Conservation (phyloP, 495 filamentous ascomycete genomes). For the Hypoxylon lienhwacheense region DNA sequence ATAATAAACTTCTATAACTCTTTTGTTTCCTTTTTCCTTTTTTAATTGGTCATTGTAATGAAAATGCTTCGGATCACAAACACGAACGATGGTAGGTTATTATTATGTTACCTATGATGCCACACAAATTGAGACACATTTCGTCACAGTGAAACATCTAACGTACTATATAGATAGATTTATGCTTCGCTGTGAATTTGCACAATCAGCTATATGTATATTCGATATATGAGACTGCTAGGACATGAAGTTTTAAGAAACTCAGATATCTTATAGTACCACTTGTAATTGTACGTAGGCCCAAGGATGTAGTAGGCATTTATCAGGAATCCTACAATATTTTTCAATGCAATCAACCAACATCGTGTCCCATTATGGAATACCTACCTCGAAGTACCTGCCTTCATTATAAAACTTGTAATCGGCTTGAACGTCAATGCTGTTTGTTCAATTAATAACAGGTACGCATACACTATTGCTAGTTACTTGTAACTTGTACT, state of each 20-base stretch:
- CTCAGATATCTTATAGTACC: not conserved
- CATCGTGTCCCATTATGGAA: too few relatives aligned
- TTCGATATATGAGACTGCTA: constrained; percentile 12
- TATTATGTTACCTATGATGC: constrained; percentile 10
- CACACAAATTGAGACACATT: constrained; percentile 26
- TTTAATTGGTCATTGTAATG: constrained; percentile 12
- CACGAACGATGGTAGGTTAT: constrained; percentile 24
- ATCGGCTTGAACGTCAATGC: too few relatives aligned
- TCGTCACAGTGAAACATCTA: constrained; percentile 31
- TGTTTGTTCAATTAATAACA: too few relatives aligned
- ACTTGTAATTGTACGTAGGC: too few relatives aligned
- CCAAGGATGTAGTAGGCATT: too few relatives aligned
- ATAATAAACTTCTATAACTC: constrained; percentile 16
- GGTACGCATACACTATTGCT: too few relatives aligned
- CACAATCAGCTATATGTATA: not conserved
- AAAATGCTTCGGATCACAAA: constrained; percentile 25
- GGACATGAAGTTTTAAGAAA: not conserved
- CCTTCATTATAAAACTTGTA: too few relatives aligned
- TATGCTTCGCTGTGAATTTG: constrained; percentile 5
- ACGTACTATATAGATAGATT: not conserved
- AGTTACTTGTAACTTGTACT: too few relatives aligned
- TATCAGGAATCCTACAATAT: too few relatives aligned
- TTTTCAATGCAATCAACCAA: too few relatives aligned
- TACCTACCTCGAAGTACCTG: too few relatives aligned
- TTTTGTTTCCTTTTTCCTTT: not conserved